phyloP scores from a whole-genome alignment of 768 basidiomycete species.

The Pleurotus sapidus region DNA sequence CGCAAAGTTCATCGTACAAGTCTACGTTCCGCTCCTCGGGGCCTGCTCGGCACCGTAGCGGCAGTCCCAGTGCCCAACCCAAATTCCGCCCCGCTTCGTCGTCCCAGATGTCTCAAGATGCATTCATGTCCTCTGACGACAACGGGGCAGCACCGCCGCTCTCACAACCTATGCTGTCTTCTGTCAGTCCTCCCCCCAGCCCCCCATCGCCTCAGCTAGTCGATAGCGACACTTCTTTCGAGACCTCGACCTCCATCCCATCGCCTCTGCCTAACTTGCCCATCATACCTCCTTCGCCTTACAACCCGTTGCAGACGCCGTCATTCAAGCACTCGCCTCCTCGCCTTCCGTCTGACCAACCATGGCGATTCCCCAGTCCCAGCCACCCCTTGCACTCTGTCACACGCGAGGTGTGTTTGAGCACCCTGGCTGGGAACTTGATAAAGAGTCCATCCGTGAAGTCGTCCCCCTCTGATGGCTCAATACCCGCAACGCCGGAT shows the following conservation, averaged over 20 bases:
- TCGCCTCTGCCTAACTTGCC: constrained; percentile 29
- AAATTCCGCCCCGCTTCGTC: constrained; percentile 11
- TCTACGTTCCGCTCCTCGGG: constrained; percentile 41
- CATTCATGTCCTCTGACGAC: neutral
- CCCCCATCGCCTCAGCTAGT: constrained; percentile 26
- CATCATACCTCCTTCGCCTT: constrained; percentile 64
- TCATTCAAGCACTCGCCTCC: constrained; percentile 78
- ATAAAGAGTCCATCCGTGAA: constrained; percentile 46
- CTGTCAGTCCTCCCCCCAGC: constrained; percentile 34
- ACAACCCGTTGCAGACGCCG: constrained; percentile 71
- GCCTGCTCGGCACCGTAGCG: constrained; percentile 11
- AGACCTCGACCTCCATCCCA: constrained; percentile 6
- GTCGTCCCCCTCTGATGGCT: constrained; percentile 17
- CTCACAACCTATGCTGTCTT: constrained; percentile 15
- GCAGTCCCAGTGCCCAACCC: constrained; percentile 18
- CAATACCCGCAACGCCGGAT: constrained; percentile 27
- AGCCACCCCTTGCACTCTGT: constrained; percentile 72
- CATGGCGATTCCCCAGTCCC: constrained; percentile 80
- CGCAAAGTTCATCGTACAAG: constrained; percentile 33
- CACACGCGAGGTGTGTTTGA: constrained; percentile 61
- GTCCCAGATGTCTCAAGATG: constrained; percentile 15
- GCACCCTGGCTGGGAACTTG: constrained; percentile 53
- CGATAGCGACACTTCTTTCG: constrained; percentile 12
- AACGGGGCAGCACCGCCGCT: constrained; percentile 5
- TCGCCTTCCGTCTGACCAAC: constrained; percentile 73